Percentiles rank a stretch among this genome's conserved stretches.
phyloP scores from a whole-genome alignment of 228 moss, liverwort and hornwort species.

The Sphagnum magellanicum region DNA sequence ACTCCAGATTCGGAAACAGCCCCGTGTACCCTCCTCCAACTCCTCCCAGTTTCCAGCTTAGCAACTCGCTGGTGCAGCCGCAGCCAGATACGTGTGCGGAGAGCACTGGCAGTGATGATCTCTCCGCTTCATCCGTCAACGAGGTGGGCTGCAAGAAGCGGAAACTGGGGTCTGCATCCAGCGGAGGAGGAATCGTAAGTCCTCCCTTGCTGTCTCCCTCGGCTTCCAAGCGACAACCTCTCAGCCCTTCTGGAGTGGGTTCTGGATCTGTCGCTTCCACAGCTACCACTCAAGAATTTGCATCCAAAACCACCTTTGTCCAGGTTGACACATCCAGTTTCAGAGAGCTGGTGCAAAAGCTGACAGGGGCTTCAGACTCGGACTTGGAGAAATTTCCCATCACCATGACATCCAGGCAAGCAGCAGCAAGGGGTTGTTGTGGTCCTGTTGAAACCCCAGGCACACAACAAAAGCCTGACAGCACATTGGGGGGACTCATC shows the following conservation, averaged over 20 bases:
- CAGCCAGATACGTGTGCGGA: neutral
- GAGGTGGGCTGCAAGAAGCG: neutral
- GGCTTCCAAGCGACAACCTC: neutral
- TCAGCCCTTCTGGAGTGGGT: slow-evolving; percentile 12
- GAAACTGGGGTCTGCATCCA: neutral
- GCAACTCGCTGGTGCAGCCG: neutral
- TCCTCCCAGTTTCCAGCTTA: no score
- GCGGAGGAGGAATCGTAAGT: neutral
- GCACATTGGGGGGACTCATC: slow-evolving; percentile 36
- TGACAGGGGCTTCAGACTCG: slow-evolving; percentile 53
- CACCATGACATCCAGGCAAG: slow-evolving; percentile 47
- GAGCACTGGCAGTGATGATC: neutral
- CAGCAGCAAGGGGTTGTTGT: slow-evolving; percentile 13
- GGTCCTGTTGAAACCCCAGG: neutral
- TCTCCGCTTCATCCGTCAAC: neutral
- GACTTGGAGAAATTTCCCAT: slow-evolving; percentile 60
- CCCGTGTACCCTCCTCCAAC: no score
- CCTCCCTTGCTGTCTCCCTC: neutral
- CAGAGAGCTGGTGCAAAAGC: slow-evolving; percentile 55
- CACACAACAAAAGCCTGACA: slow-evolving; percentile 24
- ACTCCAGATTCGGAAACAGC: no score
- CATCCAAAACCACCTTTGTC: slow-evolving; percentile 51
- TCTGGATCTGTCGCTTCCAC: slow-evolving; percentile 12
- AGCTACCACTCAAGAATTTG: slow-evolving; percentile 28
- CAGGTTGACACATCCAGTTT: slow-evolving; percentile 59